Evolutionary conservation across 1,284 basidiomycete species (phyloP), one percentile per base, ranked within the genome.

Genomic region (Testicularia cyperi): DNA sequence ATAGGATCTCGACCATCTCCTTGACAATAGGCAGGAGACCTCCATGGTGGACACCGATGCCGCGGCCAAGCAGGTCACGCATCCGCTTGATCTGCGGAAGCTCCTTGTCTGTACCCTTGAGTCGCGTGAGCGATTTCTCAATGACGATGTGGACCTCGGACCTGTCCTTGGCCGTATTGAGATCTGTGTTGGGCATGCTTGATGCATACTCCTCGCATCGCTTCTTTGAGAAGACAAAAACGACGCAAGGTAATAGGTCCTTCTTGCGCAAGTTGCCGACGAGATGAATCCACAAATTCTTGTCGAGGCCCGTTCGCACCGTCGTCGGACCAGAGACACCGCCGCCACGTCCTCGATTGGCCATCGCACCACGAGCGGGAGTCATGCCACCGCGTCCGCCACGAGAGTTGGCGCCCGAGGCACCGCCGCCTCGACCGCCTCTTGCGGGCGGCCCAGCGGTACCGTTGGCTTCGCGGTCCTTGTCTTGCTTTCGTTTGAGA

Each of bases 151-250:
- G 95, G 5, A 98, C 88, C 78, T 97, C 92, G 72, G 92, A 96
- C 82, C 92, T 96, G 79, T 98, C 94, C 47, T 51, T 88, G 4
- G 81, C 85, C 5, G 84, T 85, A 67, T 87, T 92, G 24, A 99
- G 80, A 78, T 98, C 92, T 28, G 86, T 83, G 74, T 92, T 94
- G 1, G 86, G 88, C 58, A 98, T 79, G 10, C 88, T 94, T 10
- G 82, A 82, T 2, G 95, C 94, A 74, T 98, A 91, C 78, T 97
- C 95, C 78, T 98, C 94, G 73, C 95, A 99, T 40, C 85, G 82
- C 77, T 90, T 92, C 81, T 99, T 99, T 33, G 91, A 95, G 68
- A 99, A 88, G 1, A 94, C 95, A 77, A 99, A 99, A 22, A 95
- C 85, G 33, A 99, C 95, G 7, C 92, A 91, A 1, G 95, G 95